Percentiles rank a stretch among this genome's conserved stretches.
These are phyloP conservation scores for Passalora sequoiae DNA, from an alignment of 2,329 filamentous ascomycete species.

Conservation along the genomic window DNA sequence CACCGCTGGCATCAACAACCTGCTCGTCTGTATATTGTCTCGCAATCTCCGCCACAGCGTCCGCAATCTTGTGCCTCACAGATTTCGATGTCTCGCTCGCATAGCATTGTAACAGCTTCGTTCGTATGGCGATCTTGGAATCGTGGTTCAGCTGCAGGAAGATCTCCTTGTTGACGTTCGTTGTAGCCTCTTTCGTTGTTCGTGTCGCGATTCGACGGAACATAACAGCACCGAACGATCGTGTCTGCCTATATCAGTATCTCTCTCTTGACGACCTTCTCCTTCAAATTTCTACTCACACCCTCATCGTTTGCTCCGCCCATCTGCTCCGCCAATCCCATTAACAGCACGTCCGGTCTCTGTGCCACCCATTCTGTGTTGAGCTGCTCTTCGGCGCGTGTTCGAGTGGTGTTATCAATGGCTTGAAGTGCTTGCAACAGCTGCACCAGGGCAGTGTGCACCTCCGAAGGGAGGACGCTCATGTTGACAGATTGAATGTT, in stretches of 20 bases:
- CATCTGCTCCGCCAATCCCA: conserved; percentile 92
- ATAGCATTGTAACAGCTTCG: conserved; percentile 75
- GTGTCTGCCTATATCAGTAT: conserved; percentile 54
- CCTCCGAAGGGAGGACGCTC: conserved; percentile 77
- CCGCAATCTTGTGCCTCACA: conserved; percentile 91
- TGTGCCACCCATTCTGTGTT: conserved; percentile 82
- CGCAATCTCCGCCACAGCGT: conserved; percentile 93
- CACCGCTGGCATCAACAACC: conserved; percentile 27
- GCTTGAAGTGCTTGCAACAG: conserved; percentile 85
- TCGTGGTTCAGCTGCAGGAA: conserved; percentile 74
- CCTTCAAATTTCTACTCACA: conserved; percentile 48
- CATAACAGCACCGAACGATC: conserved; percentile 87
- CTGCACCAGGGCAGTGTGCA: conserved; percentile 77
- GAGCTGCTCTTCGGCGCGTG: conserved; percentile 83
- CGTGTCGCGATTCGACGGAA: conserved; percentile 92
- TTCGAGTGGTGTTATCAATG: conserved; percentile 77
- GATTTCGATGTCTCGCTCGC: conserved; percentile 65
- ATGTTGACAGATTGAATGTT: no score
- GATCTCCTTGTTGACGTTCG: conserved; percentile 70
- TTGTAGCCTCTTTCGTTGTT: conserved; percentile 65
- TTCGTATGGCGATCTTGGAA: conserved; percentile 71
- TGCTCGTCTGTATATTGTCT: conserved; percentile 83
- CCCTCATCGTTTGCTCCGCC: conserved; percentile 67
- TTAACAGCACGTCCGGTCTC: conserved; percentile 80
- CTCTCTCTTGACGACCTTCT: neutral